Base-by-base conservation (phyloP, 768 basidiomycete genomes). In the Tulasnella sp. region DNA sequence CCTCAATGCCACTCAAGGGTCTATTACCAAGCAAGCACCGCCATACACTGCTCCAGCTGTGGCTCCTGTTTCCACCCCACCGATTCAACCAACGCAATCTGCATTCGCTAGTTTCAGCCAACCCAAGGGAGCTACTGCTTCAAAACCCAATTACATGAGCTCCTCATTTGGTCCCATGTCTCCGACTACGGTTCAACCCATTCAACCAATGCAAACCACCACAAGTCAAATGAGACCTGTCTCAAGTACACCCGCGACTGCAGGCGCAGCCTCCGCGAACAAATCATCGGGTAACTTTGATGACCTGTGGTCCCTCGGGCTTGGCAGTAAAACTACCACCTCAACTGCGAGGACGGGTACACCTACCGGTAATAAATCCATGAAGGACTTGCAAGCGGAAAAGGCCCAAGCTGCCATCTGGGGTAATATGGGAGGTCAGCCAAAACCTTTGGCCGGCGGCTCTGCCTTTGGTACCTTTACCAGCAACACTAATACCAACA, bases 341-440 rank as follows among this genome's bases (percentile, higher is more conserved):
- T 35, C 48, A 13, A 31, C 57, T 12, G 34, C 56, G 5, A 57
- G 46, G 9, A 29, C 53, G 9, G 48, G 39, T 15, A 37, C 61
- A 27, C 54, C 60, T 1, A 58, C 62, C 34, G 28, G 29, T 27
- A 35, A n/a, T 70, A 70, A 33, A 89, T 90, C 71, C 84, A 92
- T 93, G 61, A 83, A 83, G 65, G 90, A 89, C 60, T 63, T 95
- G 57, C 84, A 88, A 67, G 80, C 77, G 67, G 90, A 93, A 69
- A 90, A 91, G 69, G 74, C 79, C 2, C 75, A 74, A 62, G 78
- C 81, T 19, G 77, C 76, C 8, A 74, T 95, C 29, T 95, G 91
- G 91, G 86, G 83, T 3, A 53, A 27, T 20, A 29, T 29, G 12
- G 45, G 46, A n/a, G 55, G 48, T 15, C 45, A 33, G 33, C 33